phyloP scores from a whole-genome alignment of 2,329 filamentous ascomycete genomes.

The Aphanoascus verrucosus region DNA sequence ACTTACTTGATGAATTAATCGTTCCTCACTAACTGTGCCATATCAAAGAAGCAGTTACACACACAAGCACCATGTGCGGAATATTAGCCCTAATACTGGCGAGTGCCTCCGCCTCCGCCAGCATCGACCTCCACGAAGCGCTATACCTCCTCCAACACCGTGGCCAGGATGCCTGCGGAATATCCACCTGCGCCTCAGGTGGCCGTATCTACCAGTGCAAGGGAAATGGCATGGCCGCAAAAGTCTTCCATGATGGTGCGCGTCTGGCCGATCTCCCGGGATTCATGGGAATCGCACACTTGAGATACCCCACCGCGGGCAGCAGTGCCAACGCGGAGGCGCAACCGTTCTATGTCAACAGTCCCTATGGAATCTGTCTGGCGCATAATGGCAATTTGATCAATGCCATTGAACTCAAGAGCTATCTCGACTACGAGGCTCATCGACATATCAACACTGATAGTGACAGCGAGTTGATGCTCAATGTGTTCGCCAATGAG shows the following conservation, averaged over 20 bases:
- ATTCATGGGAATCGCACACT: constrained; percentile 75
- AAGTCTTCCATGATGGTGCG: constrained; percentile 72
- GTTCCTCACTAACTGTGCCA: constrained; percentile 7
- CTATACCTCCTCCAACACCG: constrained; percentile 64
- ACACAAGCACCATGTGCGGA: constrained; percentile 44
- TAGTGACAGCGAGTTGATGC: constrained; percentile 74
- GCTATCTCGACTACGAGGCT: constrained; percentile 64
- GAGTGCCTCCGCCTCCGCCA: constrained; percentile 45
- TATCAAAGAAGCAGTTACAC: not conserved
- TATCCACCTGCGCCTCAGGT: constrained; percentile 61
- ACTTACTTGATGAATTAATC: not conserved
- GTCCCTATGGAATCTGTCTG: constrained; percentile 70
- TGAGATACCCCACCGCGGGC: constrained; percentile 83
- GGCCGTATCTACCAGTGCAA: constrained; percentile 83
- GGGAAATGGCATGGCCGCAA: constrained; percentile 75
- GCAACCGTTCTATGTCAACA: constrained; percentile 88
- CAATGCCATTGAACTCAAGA: constrained; percentile 59
- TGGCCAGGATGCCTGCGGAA: constrained; percentile 81
- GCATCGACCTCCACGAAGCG: constrained; percentile 57
- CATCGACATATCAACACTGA: constrained; percentile 85
- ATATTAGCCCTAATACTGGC: constrained; percentile 52
- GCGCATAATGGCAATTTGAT: constrained; percentile 84
- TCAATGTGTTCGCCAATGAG: constrained; percentile 80
- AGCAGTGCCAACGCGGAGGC: constrained; percentile 75
- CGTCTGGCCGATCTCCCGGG: constrained; percentile 65